Evolutionary conservation across 768 basidiomycete genomes (phyloP), one percentile per base, ranked within the genome.

Genomic region (Nevesoporus exiguus): DNA sequence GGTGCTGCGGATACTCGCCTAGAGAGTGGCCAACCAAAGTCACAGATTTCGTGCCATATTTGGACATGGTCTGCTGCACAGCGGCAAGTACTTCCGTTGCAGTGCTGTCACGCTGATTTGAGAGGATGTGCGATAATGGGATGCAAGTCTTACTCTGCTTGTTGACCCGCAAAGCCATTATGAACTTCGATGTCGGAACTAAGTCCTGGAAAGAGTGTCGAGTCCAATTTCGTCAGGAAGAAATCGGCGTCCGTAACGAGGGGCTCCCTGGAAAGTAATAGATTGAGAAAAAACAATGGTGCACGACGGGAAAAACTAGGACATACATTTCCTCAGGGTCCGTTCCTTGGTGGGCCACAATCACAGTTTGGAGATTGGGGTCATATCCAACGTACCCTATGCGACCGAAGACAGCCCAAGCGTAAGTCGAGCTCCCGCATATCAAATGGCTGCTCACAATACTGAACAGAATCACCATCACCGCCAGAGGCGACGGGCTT

Each of bases 341-440:
- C 6, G 68, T 74, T 54, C 73, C 74, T 34, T 77, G 64, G 43
- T 77, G 75, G 3, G 70, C 54, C 5, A 75, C 73, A 42, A 76
- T 70, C 31, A 75, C 73, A 3, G 64, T 67, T 9, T 62, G 2
- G 27, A 76, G 61, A 1, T 56, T 64, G 0, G 79, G 74, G 52
- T 77, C 77, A 55, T 71, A 82, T n/a, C 80, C 80, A 27, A 82
- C 81, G 49, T 69, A 81, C 80, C 80, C 80, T 81, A 24, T 29
- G 7, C 25, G 24, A 50, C 31, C 40, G 11, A 21, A 41, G 24
- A 37, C 7, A 41, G 42, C n/a, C 39, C 17, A 41, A 27, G 31
- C 7, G 6, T 43, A 5, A 54, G 47, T n/a, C 0, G 27, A 19
- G 2, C 4, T 31, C 15, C 17, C n/a, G 21, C 1, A 2, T n/a